Evolutionary conservation across 2,329 filamentous ascomycete genomes (phyloP).

Genomic region (Sporothrix brunneoviolacea): DNA sequence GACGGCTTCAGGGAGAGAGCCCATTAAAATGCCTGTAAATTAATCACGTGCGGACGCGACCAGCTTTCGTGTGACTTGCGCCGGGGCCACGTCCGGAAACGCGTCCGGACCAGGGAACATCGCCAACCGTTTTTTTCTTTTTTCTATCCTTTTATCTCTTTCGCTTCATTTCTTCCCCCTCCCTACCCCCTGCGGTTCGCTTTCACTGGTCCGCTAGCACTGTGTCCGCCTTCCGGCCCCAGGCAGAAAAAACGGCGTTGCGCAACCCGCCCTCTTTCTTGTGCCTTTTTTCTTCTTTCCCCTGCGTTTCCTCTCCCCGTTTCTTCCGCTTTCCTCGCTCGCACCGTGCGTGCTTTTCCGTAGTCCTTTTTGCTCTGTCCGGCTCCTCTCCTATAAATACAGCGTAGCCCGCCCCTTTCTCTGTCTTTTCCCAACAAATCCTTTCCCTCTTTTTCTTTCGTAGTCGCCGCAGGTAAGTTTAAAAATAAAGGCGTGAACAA

Average conservation of each 20-base stretch:
- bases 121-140: constrained; percentile 4
- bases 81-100: background rate
- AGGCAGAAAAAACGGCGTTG: constrained; percentile 1
- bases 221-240: background rate
- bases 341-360: constrained; percentile 3
- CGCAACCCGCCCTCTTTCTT: background rate
- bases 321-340: background rate
- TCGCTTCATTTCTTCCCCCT: background rate
- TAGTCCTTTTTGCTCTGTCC: background rate
- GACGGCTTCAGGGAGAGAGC: background rate
- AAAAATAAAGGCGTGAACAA: background rate
- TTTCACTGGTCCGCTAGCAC: background rate
- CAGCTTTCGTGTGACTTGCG: background rate
- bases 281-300: background rate
- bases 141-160: background rate
- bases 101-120: background rate
- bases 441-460: background rate
- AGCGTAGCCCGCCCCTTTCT: background rate
- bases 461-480: background rate
- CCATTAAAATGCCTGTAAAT: background rate
- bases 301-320: background rate
- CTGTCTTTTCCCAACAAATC: background rate
- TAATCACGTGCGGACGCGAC: background rate
- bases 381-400: constrained; percentile 6
- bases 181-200: background rate